These are phyloP conservation scores for Paraurostyla sp. DNA, from an alignment of 73 alveolate genomes.

Conservation along the genomic window DNA sequence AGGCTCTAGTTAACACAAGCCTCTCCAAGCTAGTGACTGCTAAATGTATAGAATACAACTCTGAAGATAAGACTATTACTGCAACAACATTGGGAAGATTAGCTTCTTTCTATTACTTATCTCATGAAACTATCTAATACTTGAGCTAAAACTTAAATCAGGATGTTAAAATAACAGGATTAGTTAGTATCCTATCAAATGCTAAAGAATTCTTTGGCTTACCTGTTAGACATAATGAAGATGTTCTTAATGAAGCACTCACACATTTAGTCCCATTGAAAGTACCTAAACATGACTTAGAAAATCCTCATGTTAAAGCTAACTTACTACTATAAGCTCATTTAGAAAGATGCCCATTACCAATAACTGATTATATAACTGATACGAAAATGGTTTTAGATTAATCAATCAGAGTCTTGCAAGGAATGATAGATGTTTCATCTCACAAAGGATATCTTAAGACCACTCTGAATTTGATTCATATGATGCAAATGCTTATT, in stretches of 20 bases:
- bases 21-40: slow-evolving; percentile 87
- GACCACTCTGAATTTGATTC: slow-evolving; percentile 87
- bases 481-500: slow-evolving; percentile 91
- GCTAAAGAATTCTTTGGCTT: slow-evolving; percentile 96
- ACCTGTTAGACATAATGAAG: slow-evolving; percentile 99
- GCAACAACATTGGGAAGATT: slow-evolving; percentile 93
- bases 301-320: slow-evolving; percentile 93
- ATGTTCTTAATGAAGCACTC: slow-evolving; percentile 94
- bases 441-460: slow-evolving; percentile 90
- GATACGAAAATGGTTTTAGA: slow-evolving; percentile 98
- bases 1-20: slow-evolving; percentile 74
- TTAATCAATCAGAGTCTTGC: slow-evolving; percentile 91
- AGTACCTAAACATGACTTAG: slow-evolving; percentile 88
- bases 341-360: slow-evolving; percentile 93
- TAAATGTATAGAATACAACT: slow-evolving; percentile 86
- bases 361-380: slow-evolving; percentile 97
- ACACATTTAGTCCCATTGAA: slow-evolving; percentile 91
- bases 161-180: slow-evolving; percentile 73
- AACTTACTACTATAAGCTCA: slow-evolving; percentile 96
- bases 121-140: slow-evolving; percentile 91
- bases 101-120: slow-evolving; percentile 97
- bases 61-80: slow-evolving; percentile 87
- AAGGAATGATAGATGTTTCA: slow-evolving; percentile 96
- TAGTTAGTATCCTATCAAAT: slow-evolving; percentile 84
- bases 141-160: slow-evolving; percentile 77